Base-by-base conservation (phyloP, 164 flowering plant species). In the Chloranthus sessilifolius region DNA sequence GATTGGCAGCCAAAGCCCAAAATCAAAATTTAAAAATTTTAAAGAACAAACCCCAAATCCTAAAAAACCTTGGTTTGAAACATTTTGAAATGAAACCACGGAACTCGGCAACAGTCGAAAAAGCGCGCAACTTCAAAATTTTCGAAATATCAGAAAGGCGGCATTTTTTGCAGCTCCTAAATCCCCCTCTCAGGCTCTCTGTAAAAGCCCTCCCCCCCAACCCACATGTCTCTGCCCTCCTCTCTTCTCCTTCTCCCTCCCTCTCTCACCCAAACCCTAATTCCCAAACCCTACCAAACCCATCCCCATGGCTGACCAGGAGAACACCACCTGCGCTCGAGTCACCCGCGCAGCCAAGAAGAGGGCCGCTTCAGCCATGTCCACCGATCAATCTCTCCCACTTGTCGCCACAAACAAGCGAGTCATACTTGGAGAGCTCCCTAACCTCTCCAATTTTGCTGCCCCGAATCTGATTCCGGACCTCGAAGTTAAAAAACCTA, bases 341-440 rank as follows among this genome's bases (percentile, higher is more conserved):
- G 8, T 47, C 37, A 64, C 69, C 4, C 60, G 64, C 16, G 72
- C 73, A 7, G 65, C 68, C 30, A 70, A 61, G 67, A 77, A 70
- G 63, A 64, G 75, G 12, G 39, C 74, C 7, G 63, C 73, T 7
- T 56, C 50, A 17, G 31, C 61, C 3, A 33, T 21, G 23, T 7
- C 47, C 8, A 35, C 14, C 26, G 26, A 7, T 17, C 42, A 30
- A n/a, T 7, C 34, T 20, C 40, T 2, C 12, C 55, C 15, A 26
- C 51, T 55, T 4, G 24, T 17, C n/a, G 16, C 48, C 5, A 45
- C 38, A 6, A 78, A 73, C 67, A 71, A 66, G 39, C 63, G 81
- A 21, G 80, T 69, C 10, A 75, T 62, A 4, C 58, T 82, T 22
- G 81, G 80, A 4, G 83, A 82, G 44, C 56, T 82, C 47, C 60